Percentiles rank a stretch among this genome's conserved stretches.
These are phyloP conservation scores for Elaphomyces granulatus DNA, from an alignment of 495 filamentous ascomycete species.

Conservation along the genomic window DNA sequence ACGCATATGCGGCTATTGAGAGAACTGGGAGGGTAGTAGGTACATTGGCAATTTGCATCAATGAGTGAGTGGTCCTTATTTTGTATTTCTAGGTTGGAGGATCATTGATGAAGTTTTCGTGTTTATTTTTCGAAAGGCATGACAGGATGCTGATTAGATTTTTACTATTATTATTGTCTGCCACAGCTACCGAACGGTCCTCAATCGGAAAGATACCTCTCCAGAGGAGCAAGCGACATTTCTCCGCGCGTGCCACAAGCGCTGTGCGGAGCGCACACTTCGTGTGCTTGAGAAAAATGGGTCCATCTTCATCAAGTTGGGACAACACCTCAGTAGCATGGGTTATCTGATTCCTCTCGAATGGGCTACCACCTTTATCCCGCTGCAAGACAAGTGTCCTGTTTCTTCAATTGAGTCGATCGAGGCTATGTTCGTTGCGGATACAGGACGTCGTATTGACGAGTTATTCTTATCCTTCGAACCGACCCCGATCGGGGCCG, in stretches of 20 bases:
- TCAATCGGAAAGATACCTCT: constrained; percentile 47
- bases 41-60: constrained; percentile 66
- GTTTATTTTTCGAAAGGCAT: not conserved
- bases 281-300: constrained; percentile 85
- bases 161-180: too few relatives aligned
- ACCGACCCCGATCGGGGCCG: constrained; percentile 68
- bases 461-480: constrained; percentile 81
- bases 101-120: not conserved
- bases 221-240: constrained; percentile 45
- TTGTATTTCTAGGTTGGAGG: not conserved
- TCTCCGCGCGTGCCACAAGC: constrained; percentile 78
- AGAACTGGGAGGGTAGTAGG: constrained; percentile 68
- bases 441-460: constrained; percentile 66
- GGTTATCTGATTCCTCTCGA: constrained; percentile 86
- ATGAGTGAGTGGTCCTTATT: constrained; percentile 57
- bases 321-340: constrained; percentile 93
- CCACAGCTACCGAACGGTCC: constrained; percentile 75
- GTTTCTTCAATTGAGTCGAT: constrained; percentile 86
- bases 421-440: constrained; percentile 64
- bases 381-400: constrained; percentile 90
- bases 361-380: constrained; percentile 94
- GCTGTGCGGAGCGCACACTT: constrained; percentile 81
- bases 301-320: constrained; percentile 95
- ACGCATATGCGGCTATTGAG: constrained; percentile 57
- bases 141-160: too few relatives aligned